A percentile compares a stretch with the other conserved stretches of the same genome.
phyloP scores from a whole-genome alignment of 2,329 filamentous ascomycete genomes.

The Rhynchosporium secalis region DNA sequence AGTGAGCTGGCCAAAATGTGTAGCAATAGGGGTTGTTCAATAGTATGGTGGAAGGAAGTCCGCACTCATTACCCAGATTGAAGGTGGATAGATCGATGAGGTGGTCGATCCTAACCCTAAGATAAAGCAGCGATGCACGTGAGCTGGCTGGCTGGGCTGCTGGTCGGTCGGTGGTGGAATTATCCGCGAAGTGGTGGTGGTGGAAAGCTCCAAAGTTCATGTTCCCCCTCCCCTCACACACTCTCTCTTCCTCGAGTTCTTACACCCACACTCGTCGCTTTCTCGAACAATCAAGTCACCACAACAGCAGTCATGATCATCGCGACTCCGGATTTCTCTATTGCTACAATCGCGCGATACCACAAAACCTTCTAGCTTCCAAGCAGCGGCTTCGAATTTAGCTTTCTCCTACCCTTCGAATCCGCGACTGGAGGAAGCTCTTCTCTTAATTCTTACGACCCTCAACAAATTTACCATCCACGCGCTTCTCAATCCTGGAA shows the following conservation, averaged over 20 bases:
- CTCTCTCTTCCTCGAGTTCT: neutral
- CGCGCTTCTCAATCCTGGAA: slow-evolving; percentile 13
- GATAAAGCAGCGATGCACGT: neutral
- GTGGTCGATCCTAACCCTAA: neutral
- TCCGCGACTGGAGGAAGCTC: slow-evolving; percentile 13
- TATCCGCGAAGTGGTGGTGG: neutral
- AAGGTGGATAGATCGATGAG: slow-evolving; percentile 7
- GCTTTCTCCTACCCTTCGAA: slow-evolving; percentile 23
- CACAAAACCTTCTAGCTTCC: slow-evolving; percentile 9
- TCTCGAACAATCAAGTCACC: neutral
- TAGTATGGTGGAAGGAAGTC: slow-evolving; percentile 11
- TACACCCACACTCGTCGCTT: neutral
- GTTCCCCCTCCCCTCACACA: neutral
- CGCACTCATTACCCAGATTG: slow-evolving; percentile 7
- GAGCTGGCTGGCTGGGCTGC: neutral
- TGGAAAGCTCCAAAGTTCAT: neutral
- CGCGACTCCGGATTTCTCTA: slow-evolving; percentile 20
- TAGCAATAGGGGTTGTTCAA: slow-evolving; percentile 17
- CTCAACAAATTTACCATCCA: slow-evolving; percentile 25
- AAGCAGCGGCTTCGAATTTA: slow-evolving; percentile 20
- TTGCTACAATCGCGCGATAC: slow-evolving; percentile 24
- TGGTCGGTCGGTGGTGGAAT: neutral
- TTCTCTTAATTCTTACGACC: neutral
- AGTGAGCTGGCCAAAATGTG: slow-evolving; percentile 25
- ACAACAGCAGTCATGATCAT: slow-evolving; percentile 30